Conservation (phyloP, 495 filamentous ascomycete species). For the Arthonia radiata region DNA sequence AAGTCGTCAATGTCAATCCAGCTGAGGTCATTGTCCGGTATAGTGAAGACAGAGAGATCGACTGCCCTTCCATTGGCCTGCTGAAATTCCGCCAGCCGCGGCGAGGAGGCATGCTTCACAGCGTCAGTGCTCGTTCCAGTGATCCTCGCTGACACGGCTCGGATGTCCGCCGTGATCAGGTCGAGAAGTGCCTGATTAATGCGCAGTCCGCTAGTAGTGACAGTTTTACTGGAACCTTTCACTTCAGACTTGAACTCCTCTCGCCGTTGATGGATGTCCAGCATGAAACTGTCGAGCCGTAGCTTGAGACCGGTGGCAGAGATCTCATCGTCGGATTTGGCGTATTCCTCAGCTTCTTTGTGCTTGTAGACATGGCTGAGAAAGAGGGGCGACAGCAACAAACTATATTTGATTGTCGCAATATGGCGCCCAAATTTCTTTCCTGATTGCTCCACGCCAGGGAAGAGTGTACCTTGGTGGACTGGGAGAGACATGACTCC, state of each 20-base stretch:
- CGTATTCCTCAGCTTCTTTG: conserved; percentile 74
- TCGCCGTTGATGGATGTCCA: conserved; percentile 83
- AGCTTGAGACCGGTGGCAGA: conserved; percentile 87
- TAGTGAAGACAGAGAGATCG: conserved; percentile 75
- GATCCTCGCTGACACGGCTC: conserved; percentile 81
- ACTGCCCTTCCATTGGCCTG: conserved; percentile 15
- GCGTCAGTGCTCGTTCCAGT: conserved; percentile 50
- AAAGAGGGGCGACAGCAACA: conserved; percentile 77
- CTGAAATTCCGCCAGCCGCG: conserved; percentile 30
- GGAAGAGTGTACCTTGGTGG: conserved; percentile 75
- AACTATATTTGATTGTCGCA: conserved; percentile 90
- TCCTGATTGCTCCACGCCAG: conserved; percentile 76
- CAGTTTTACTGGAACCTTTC: conserved; percentile 42
- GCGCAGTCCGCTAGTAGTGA: conserved; percentile 70
- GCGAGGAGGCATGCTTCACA: conserved; percentile 34
- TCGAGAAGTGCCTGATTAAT: conserved; percentile 87
- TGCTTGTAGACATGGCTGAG: conserved; percentile 96
- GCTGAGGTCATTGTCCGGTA: conserved; percentile 75
- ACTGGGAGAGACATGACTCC: conserved; percentile 88
- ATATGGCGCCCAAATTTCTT: conserved; percentile 96
- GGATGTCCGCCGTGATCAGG: conserved; percentile 73
- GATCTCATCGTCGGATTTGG: conserved; percentile 50
- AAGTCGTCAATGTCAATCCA: conserved; percentile 99
- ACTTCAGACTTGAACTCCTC: conserved; percentile 70
- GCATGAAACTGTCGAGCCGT: conserved; percentile 79